Percentiles rank a stretch among this genome's conserved stretches.
Evolutionary conservation across 441 rosid species (phyloP).

Genomic region (Gossypium schwendimanii): DNA sequence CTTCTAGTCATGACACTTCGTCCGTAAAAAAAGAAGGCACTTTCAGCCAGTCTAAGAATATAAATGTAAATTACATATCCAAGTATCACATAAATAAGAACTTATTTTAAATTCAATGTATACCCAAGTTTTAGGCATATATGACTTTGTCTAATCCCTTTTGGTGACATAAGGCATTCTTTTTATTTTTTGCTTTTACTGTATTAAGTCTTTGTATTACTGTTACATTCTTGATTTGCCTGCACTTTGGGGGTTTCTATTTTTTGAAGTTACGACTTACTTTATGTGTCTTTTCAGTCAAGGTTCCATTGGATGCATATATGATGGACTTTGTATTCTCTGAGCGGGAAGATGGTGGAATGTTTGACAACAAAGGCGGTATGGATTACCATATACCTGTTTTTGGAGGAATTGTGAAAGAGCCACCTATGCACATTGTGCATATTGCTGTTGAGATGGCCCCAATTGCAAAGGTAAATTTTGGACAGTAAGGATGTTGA

Average conservation of each 20-base stretch:
- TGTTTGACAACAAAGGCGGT: slow-evolving; percentile 67
- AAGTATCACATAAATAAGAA: background rate
- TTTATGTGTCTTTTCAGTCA: slow-evolving; percentile 46
- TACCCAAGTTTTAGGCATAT: background rate
- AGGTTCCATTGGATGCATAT: slow-evolving; percentile 88
- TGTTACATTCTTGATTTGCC: background rate
- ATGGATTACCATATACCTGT: slow-evolving; percentile 90
- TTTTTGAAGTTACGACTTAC: background rate
- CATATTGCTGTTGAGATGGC: slow-evolving; percentile 99
- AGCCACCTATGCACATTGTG: slow-evolving; percentile 87
- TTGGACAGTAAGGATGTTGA: background rate
- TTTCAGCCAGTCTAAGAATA: background rate
- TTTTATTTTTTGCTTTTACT: background rate
- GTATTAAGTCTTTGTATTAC: background rate
- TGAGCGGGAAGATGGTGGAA: slow-evolving; percentile 80
- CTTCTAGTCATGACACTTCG: background rate
- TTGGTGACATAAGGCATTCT: background rate
- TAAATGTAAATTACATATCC: background rate
- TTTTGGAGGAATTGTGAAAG: slow-evolving; percentile 65
- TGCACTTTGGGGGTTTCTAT: background rate
- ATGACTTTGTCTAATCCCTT: background rate
- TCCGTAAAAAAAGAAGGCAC: background rate
- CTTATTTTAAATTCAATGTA: background rate
- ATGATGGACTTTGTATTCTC: slow-evolving; percentile 98
- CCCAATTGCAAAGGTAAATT: slow-evolving; percentile 83